phyloP scores from a whole-genome alignment of 495 filamentous ascomycete genomes.

The Stereocaulon alpinum region DNA sequence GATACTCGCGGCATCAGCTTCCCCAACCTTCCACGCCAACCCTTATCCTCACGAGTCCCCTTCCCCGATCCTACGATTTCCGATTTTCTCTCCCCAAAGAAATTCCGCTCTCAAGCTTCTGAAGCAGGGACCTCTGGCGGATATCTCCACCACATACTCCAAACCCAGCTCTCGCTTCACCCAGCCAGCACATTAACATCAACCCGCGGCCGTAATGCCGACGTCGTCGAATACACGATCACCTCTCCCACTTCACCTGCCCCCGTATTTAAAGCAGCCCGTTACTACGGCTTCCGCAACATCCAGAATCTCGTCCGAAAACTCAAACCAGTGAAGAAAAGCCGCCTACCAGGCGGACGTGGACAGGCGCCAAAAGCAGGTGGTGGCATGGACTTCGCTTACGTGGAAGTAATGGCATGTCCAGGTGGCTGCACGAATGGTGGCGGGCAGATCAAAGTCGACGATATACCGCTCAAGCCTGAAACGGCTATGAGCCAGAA shows the following conservation, averaged over 20 bases:
- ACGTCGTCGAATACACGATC: constrained; percentile 76
- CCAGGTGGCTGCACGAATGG: constrained; percentile 97
- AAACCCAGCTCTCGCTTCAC: constrained; percentile 55
- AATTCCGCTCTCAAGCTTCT: constrained; percentile 26
- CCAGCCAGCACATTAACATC: constrained; percentile 57
- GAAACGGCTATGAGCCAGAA: constrained; percentile 23
- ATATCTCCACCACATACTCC: constrained; percentile 72
- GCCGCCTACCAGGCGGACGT: constrained; percentile 63
- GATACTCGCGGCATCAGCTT: constrained; percentile 66
- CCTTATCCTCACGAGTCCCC: constrained; percentile 25
- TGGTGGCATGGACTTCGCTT: constrained; percentile 54
- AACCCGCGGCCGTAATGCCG: constrained; percentile 72
- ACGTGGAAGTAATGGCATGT: constrained; percentile 98
- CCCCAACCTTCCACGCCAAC: constrained; percentile 50
- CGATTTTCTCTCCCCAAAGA: constrained; percentile 54
- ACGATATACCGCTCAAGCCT: constrained; percentile 48
- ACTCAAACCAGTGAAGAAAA: constrained; percentile 66
- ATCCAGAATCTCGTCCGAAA: constrained; percentile 93
- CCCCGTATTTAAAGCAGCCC: constrained; percentile 64
- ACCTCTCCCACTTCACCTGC: constrained; percentile 39
- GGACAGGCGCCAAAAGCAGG: constrained; percentile 30
- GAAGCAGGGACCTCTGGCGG: constrained; percentile 73
- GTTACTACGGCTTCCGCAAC: constrained; percentile 95
- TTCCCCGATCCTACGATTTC: constrained; percentile 66
- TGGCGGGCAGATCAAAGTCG: constrained; percentile 84